phyloP scores from a whole-genome alignment of 2,329 filamentous ascomycete species.

The Aspergillus clavatus region DNA sequence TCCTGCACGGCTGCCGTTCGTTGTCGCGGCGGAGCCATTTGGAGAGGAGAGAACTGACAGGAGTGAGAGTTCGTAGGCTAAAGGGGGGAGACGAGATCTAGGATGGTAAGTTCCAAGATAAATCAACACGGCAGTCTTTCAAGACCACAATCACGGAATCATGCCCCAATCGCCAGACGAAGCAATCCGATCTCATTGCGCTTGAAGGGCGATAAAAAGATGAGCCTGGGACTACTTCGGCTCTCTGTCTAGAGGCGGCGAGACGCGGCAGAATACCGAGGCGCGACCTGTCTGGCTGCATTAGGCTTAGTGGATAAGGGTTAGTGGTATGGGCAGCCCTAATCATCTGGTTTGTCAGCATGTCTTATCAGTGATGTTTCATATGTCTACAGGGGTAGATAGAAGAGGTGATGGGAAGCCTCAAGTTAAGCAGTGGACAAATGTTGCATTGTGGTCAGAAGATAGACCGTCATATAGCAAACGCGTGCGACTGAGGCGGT shows the following conservation, averaged over 20 bases:
- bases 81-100: conserved; percentile 1
- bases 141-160: background rate
- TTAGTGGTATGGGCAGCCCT: background rate
- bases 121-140: too few relatives aligned
- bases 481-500: too few relatives aligned
- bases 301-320: conserved; percentile 7
- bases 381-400: too few relatives aligned
- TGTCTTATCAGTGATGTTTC: too few relatives aligned
- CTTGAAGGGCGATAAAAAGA: conserved; percentile 2
- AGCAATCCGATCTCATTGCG: conserved; percentile 1
- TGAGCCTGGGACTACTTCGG: conserved; percentile 13
- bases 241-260: conserved; percentile 22
- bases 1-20: conserved; percentile 38
- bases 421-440: too few relatives aligned
- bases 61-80: too few relatives aligned
- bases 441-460: too few relatives aligned
- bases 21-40: conserved; percentile 45
- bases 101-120: too few relatives aligned
- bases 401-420: too few relatives aligned
- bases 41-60: conserved; percentile 9
- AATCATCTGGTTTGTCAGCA: background rate
- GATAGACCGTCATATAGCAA: too few relatives aligned
- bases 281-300: conserved; percentile 20
- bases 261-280: conserved; percentile 28
- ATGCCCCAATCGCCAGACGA: background rate